These are phyloP conservation scores for Neonectria ditissima DNA, from an alignment of 2,329 filamentous ascomycete species.

Conservation along the genomic window DNA sequence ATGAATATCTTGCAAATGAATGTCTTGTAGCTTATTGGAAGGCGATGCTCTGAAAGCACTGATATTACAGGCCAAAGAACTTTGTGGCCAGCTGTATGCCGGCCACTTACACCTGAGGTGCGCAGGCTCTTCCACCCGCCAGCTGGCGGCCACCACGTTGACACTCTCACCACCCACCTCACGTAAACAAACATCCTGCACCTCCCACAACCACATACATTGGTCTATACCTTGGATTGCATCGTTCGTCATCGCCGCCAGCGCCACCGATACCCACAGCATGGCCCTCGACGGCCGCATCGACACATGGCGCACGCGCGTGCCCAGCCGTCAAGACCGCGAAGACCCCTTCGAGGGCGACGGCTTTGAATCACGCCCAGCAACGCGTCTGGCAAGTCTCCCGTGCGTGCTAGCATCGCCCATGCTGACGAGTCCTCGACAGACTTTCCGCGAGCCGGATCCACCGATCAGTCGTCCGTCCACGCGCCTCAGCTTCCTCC, in stretches of 20 bases:
- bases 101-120: not conserved
- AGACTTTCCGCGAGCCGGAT: constrained; percentile 44
- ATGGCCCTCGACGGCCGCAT: constrained; percentile 39
- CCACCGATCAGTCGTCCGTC: constrained; percentile 35
- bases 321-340: constrained; percentile 51
- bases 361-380: constrained; percentile 47
- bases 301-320: constrained; percentile 50
- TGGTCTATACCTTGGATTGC: not conserved
- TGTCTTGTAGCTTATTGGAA: too few species aligned
- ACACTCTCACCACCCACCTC: not conserved
- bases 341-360: constrained; percentile 52
- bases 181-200: not conserved
- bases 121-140: not conserved
- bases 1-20: too few species aligned
- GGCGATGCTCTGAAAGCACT: too few species aligned
- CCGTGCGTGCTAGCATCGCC: rapidly evolving
- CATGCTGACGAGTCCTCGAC: not conserved
- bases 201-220: not conserved
- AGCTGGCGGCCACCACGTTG: constrained; percentile 25
- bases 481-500: constrained; percentile 46
- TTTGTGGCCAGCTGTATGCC: constrained; percentile 26
- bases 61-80: too few species aligned
- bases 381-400: constrained; percentile 46
- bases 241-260: not conserved
- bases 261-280: not conserved